Conservation (phyloP, 345 rosid genomes). For the Cardiospermum halicacabum region DNA sequence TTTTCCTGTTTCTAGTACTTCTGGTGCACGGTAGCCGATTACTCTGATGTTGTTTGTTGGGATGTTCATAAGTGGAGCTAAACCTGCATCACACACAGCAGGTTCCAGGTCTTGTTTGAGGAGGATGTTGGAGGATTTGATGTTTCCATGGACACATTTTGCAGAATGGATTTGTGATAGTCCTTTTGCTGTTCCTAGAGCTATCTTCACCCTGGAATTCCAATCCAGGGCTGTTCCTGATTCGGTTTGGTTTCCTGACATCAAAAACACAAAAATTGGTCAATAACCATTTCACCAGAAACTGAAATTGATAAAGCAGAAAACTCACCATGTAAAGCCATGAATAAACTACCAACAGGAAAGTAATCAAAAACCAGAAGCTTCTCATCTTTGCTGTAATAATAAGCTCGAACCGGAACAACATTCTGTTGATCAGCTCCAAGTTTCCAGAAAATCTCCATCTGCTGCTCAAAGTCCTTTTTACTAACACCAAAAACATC, state of each 20-base stretch:
- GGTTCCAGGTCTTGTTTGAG: constrained; percentile 54
- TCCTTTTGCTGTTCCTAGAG: constrained; percentile 58
- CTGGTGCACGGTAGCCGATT: constrained; percentile 71
- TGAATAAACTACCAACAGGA: constrained; percentile 62
- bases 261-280: not conserved
- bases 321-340: constrained; percentile 53
- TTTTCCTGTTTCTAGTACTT: constrained; percentile 58
- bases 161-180: constrained; percentile 55
- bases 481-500: constrained; percentile 66
- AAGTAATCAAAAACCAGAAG: constrained; percentile 58
- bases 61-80: constrained; percentile 50
- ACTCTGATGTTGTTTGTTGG: constrained; percentile 45
- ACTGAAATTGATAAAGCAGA: too few relatives aligned
- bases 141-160: constrained; percentile 62
- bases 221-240: constrained; percentile 49
- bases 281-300: not conserved
- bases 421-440: constrained; percentile 60
- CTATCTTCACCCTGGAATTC: constrained; percentile 64
- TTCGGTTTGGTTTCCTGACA: constrained; percentile 34
- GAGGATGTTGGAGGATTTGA: constrained; percentile 70
- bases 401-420: constrained; percentile 48
- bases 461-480: constrained; percentile 77
- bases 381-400: constrained; percentile 59
- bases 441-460: constrained; percentile 55
- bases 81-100: constrained; percentile 58